These are phyloP conservation scores for Acidiella bohemica DNA, from an alignment of 495 filamentous ascomycete genomes.

Conservation along the genomic window DNA sequence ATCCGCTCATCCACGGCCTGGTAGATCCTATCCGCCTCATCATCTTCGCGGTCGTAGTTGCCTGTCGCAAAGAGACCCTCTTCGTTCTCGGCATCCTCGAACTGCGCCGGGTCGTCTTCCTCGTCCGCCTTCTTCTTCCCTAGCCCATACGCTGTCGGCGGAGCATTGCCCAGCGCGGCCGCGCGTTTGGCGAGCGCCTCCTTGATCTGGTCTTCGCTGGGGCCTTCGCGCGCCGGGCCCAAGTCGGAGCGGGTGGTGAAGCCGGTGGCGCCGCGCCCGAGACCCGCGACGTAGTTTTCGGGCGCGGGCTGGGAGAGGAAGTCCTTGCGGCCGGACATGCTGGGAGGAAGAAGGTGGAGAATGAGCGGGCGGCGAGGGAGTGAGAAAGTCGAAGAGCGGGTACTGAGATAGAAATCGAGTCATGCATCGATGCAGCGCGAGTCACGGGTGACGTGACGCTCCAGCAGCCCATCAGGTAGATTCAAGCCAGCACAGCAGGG, in stretches of 20 bases:
- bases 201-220: slow-evolving; percentile 96
- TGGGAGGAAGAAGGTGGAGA: not conserved
- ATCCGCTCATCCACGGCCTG: slow-evolving; percentile 92
- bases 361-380: not conserved
- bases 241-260: slow-evolving; percentile 97
- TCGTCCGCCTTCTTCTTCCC: slow-evolving; percentile 67
- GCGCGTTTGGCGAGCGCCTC: slow-evolving; percentile 88
- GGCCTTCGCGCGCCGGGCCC: slow-evolving; percentile 89
- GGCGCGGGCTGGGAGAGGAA: slow-evolving; percentile 85
- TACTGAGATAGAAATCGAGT: no score
- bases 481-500: no score
- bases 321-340: slow-evolving; percentile 62
- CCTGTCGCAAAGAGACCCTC: slow-evolving; percentile 89
- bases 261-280: slow-evolving; percentile 92
- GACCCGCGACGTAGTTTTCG: slow-evolving; percentile 96
- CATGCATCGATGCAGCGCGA: no score
- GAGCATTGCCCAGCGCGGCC: slow-evolving; percentile 66
- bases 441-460: no score
- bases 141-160: slow-evolving; percentile 65
- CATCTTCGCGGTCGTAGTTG: slow-evolving; percentile 88
- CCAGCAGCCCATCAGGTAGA: no score
- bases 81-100: slow-evolving; percentile 94
- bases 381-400: no score
- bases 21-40: slow-evolving; percentile 93
- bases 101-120: slow-evolving; percentile 58